Evolutionary conservation across 352 stramenopile genomes (phyloP).

Genomic region (Plasmopara halstedii): DNA sequence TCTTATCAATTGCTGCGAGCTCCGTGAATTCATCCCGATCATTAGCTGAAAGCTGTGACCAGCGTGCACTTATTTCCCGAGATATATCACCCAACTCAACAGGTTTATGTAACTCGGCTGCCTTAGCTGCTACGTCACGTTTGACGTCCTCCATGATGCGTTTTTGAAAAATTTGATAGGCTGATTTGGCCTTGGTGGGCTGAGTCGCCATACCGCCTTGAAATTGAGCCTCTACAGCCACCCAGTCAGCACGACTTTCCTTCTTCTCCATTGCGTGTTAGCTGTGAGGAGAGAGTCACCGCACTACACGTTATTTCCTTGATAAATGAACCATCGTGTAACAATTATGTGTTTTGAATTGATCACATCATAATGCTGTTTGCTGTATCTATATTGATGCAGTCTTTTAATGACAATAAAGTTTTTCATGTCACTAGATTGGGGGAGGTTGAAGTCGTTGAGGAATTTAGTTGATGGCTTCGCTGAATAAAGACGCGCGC

Average conservation of each 20-base stretch:
- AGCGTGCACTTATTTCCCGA: slow-evolving; percentile 72
- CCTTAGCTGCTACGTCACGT: slow-evolving; percentile 32
- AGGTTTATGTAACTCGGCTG: slow-evolving; percentile 37
- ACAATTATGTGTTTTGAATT: too few relatives aligned
- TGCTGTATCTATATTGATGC: too few relatives aligned
- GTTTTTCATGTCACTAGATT: slow-evolving; percentile 3
- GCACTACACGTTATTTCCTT: too few relatives aligned
- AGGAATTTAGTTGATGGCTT: slow-evolving; percentile 4
- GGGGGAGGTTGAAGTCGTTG: slow-evolving; percentile 15
- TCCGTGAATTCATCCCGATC: slow-evolving; percentile 68
- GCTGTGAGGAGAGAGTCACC: background rate
- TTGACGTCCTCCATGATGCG: slow-evolving; percentile 57
- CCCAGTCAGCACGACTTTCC: slow-evolving; percentile 68
- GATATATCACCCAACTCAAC: slow-evolving; percentile 60
- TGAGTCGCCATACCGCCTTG: slow-evolving; percentile 36
- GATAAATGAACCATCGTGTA: too few relatives aligned
- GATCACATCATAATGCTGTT: too few relatives aligned
- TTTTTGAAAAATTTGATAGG: slow-evolving; percentile 80
- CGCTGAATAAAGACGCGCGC: background rate
- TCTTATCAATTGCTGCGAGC: slow-evolving; percentile 45
- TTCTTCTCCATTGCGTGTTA: slow-evolving; percentile 33
- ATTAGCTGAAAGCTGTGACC: slow-evolving; percentile 51
- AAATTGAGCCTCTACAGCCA: slow-evolving; percentile 75
- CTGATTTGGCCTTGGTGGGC: slow-evolving; percentile 57
- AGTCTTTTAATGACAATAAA: background rate